Evolutionary conservation across 768 basidiomycete genomes (phyloP).

Genomic region (Holtermannia corniformis): DNA sequence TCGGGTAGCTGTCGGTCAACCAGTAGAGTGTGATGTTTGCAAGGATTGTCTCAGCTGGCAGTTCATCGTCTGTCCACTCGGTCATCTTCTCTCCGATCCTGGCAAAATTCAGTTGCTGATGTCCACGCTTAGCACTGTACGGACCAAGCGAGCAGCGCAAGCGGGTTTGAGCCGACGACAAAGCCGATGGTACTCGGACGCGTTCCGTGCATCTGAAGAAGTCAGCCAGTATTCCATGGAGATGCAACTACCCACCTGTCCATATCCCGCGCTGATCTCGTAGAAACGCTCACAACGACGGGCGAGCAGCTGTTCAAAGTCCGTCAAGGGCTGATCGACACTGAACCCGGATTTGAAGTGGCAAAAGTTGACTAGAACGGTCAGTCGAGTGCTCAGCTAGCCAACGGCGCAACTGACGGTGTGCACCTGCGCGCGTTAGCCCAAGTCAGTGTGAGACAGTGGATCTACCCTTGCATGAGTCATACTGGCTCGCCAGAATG

Average conservation of each 20-base stretch:
- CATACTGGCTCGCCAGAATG: slow-evolving; percentile 18
- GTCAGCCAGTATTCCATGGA: too few relatives aligned
- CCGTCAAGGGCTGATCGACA: too few relatives aligned
- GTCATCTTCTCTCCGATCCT: slow-evolving; percentile 42
- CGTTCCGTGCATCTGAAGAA: slow-evolving; percentile 34
- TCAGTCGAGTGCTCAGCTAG: too few relatives aligned
- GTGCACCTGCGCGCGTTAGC: too few relatives aligned
- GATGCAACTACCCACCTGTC: too few relatives aligned
- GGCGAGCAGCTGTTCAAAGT: too few relatives aligned
- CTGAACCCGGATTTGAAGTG: too few relatives aligned
- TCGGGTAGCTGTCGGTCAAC: slow-evolving; percentile 30
- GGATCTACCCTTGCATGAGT: slow-evolving; percentile 32
- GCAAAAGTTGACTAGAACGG: neutral
- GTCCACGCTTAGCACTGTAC: neutral
- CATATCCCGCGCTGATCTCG: too few relatives aligned
- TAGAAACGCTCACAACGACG: too few relatives aligned
- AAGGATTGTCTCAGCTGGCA: slow-evolving; percentile 22
- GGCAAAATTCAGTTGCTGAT: neutral
- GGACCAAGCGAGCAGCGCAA: slow-evolving; percentile 35
- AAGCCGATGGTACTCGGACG: slow-evolving; percentile 26
- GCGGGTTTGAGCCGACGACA: slow-evolving; percentile 20
- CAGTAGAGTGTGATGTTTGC: slow-evolving; percentile 34
- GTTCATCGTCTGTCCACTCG: slow-evolving; percentile 30
- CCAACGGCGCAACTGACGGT: too few relatives aligned
- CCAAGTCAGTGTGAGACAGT: neutral